Evolutionary conservation across 2,329 filamentous ascomycete genomes (phyloP), one percentile per base, ranked within the genome.

Genomic region (Xylariaceae sp.): DNA sequence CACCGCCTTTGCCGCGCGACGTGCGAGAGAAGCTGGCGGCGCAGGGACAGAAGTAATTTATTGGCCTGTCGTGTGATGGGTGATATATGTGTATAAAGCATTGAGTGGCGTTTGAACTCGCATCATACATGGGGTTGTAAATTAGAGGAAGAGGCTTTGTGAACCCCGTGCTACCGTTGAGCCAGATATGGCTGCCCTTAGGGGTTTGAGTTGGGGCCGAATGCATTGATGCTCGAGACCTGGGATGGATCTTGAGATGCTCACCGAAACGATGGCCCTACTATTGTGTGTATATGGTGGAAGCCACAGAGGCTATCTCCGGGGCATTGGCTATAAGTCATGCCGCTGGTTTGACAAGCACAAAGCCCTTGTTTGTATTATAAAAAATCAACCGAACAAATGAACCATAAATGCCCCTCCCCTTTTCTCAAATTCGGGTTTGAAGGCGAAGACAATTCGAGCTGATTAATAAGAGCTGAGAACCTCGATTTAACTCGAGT

Each of bases 1-100:
- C 70, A 9, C 70, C 65, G 0, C 48, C 58, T 14, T 42, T 72
- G 51, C 69, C 70, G 2, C 32, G 42, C 7, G 59, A 65, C 16
- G 40, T 62, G 20, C 9, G 54, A 2, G 43, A 54, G 9, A 23
- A 57, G 1, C 48, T 48, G 20, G 48, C 59, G 48, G 26, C 62
- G 46, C 65, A 26, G 48, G 53, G 19, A 52, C 48, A 7, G 44
- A n/a, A n/a, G n/a, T n/a, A n/a, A n/a, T n/a, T n/a, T n/a, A n/a
- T n/a, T n/a, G n/a, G 37, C 18, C 26, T 43, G 4, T 26, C 23
- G 9, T 26, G 9, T 26, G 7, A n/a, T n/a, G n/a, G n/a, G n/a
- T n/a, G 6, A 51, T 44, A 56, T 54, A 21, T 32, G 37, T 58
- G 32, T 59, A 55, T 48, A 42, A 56, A 59, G 48, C 46, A 62